Conservation (phyloP, 371 early-diverging fungal genomes). For the Cokeromyces recurvatus region DNA sequence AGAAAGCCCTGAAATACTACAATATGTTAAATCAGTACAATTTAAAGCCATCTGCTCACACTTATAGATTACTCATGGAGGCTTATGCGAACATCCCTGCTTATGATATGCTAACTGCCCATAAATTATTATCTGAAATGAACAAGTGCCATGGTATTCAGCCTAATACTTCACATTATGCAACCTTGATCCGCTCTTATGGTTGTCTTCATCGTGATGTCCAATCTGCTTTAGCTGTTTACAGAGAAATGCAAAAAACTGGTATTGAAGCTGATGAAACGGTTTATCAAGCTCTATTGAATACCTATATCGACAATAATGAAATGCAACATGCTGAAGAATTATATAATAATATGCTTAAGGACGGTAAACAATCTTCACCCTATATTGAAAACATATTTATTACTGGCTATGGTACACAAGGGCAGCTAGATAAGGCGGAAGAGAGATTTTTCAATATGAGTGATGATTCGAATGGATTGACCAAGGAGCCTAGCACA, state of each 20-base stretch:
- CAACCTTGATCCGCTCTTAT: conserved; percentile 56
- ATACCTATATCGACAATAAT: conserved; percentile 47
- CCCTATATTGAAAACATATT: conserved; percentile 61
- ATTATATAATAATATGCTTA: conserved; percentile 40
- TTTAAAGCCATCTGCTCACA: conserved; percentile 50
- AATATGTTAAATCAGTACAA: conserved; percentile 35
- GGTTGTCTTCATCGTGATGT: conserved; percentile 56
- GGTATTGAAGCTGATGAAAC: conserved; percentile 44
- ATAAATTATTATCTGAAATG: conserved; percentile 48
- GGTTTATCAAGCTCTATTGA: conserved; percentile 55
- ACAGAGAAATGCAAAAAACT: conserved; percentile 41
- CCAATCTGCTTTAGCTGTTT: conserved; percentile 45
- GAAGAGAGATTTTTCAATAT: conserved; percentile 53
- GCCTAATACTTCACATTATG: conserved; percentile 51
- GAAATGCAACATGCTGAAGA: conserved; percentile 43
- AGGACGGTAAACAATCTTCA: conserved; percentile 33
- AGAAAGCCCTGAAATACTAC: conserved; percentile 51
- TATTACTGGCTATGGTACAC: conserved; percentile 61
- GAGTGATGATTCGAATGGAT: conserved; percentile 22
- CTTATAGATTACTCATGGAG: conserved; percentile 55
- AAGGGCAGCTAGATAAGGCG: conserved; percentile 65
- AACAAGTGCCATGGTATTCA: conserved; percentile 32
- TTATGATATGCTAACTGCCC: conserved; percentile 55
- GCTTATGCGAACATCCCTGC: conserved; percentile 57
- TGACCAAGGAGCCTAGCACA: conserved; percentile 55